phyloP scores from a whole-genome alignment of 805 yeast genomes.

The Wickerhamiella kazuoi region DNA sequence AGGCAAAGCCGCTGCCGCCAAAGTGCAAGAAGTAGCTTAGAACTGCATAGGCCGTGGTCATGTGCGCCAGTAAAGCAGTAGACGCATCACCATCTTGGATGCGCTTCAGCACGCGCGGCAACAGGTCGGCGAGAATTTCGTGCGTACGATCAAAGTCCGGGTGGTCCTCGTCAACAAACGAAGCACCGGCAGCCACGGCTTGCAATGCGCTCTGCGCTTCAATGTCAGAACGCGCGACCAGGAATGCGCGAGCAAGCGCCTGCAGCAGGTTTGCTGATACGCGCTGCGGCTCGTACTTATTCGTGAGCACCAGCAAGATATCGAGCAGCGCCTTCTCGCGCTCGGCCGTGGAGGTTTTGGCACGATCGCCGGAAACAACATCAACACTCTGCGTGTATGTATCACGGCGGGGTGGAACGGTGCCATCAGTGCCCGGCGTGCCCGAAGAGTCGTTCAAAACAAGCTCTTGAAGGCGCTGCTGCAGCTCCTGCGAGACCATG shows the following conservation, averaged over 20 bases:
- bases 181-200: conserved; percentile 15
- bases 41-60: conserved; percentile 16
- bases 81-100: conserved; percentile 4
- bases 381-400: conserved; percentile 14
- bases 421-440: no score
- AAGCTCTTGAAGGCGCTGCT: conserved; percentile 10
- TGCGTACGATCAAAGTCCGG: conserved; percentile 10
- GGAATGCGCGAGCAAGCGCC: conserved; percentile 13
- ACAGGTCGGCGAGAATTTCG: conserved; percentile 8
- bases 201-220: conserved; percentile 19
- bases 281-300: conserved; percentile 19
- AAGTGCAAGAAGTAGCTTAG: conserved; percentile 16
- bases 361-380: conserved; percentile 16
- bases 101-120: conserved; percentile 7
- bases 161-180: conserved; percentile 14
- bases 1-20: conserved; percentile 22
- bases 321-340: conserved; percentile 19
- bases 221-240: conserved; percentile 15
- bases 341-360: conserved; percentile 17
- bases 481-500: conserved; percentile 10
- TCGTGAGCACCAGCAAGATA: conserved; percentile 15
- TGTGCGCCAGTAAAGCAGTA: conserved; percentile 11
- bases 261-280: conserved; percentile 10
- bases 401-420: conserved; percentile 1
- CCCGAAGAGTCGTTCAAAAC: no score